A percentile compares a stretch with the other conserved stretches of the same genome.
Evolutionary conservation across 768 basidiomycete genomes (phyloP).

Genomic region (Boletus edulis): DNA sequence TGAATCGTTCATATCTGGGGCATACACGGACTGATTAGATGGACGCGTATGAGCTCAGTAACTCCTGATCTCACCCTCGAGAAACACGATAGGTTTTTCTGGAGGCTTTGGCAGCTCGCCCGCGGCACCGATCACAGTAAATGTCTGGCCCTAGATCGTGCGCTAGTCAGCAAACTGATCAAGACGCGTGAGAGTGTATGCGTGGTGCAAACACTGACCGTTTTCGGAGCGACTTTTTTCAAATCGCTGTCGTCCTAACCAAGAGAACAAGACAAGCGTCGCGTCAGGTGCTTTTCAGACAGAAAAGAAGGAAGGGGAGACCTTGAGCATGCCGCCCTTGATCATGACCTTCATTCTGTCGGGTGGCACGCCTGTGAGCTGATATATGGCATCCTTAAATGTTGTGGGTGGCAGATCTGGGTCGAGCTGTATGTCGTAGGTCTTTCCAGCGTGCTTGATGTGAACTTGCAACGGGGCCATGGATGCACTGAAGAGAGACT

Average conservation of each 20-base stretch:
- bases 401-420: constrained; percentile 60
- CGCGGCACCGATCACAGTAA: constrained; percentile 92
- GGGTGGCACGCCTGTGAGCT: constrained; percentile 79
- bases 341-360: constrained; percentile 98
- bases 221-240: constrained; percentile 80
- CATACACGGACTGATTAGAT: constrained; percentile 17
- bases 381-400: constrained; percentile 84
- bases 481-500: constrained; percentile 3
- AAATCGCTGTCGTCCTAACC: constrained; percentile 82
- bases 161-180: background rate
- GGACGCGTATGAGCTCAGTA: background rate
- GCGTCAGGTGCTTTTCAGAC: background rate
- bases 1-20: constrained; percentile 78
- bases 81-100: constrained; percentile 69
- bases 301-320: constrained; percentile 25
- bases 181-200: constrained; percentile 4
- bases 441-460: constrained; percentile 89
- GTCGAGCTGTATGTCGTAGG: constrained; percentile 69
- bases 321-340: constrained; percentile 90
- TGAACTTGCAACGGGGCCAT: constrained; percentile 75
- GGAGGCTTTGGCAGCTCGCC: constrained; percentile 92
- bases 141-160: constrained; percentile 68
- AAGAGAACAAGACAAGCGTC: background rate
- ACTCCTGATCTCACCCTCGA: constrained; percentile 60
- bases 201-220: constrained; percentile 42